These are phyloP conservation scores for Suillus hirtellus DNA, from an alignment of 768 basidiomycete species.

Conservation along the genomic window DNA sequence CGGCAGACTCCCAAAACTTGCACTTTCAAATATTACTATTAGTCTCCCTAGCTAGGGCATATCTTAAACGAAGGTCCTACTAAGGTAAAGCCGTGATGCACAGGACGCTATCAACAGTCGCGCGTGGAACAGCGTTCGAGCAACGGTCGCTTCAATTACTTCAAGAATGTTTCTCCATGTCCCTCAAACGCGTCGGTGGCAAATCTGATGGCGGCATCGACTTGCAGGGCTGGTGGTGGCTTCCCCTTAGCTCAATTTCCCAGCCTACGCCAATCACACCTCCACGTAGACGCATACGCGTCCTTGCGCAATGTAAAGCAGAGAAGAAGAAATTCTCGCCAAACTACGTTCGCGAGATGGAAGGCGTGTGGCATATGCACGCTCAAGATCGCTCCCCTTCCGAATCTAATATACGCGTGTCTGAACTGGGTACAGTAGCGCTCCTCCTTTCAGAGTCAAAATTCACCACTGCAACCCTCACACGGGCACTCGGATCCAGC, in stretches of 20 bases:
- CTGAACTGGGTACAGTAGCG: slow-evolving; percentile 46
- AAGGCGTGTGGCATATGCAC: slow-evolving; percentile 70
- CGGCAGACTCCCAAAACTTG: neutral
- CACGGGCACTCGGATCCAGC: slow-evolving; percentile 70
- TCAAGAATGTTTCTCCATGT: slow-evolving; percentile 73
- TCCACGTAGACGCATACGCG: slow-evolving; percentile 57
- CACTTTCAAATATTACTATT: too few species aligned
- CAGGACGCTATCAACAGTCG: slow-evolving; percentile 46
- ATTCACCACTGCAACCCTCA: slow-evolving; percentile 70
- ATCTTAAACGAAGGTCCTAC: neutral
- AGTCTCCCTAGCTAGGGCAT: neutral
- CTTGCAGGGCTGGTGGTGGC: slow-evolving; percentile 91
- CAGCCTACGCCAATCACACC: slow-evolving; percentile 15
- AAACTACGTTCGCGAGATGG: slow-evolving; percentile 82
- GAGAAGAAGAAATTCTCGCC: slow-evolving; percentile 81
- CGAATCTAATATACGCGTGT: neutral
- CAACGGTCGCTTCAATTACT: slow-evolving; percentile 61
- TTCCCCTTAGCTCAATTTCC: slow-evolving; percentile 43
- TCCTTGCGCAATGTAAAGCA: slow-evolving; percentile 90
- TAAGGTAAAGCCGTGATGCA: neutral
- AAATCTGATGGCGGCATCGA: slow-evolving; percentile 89
- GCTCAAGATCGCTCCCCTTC: neutral
- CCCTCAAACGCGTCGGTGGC: slow-evolving; percentile 78
- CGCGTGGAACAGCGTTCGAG: slow-evolving; percentile 78
- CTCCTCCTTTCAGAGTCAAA: slow-evolving; percentile 79